Conservation (phyloP, 768 basidiomycete species). For the Galerina sulciceps region DNA sequence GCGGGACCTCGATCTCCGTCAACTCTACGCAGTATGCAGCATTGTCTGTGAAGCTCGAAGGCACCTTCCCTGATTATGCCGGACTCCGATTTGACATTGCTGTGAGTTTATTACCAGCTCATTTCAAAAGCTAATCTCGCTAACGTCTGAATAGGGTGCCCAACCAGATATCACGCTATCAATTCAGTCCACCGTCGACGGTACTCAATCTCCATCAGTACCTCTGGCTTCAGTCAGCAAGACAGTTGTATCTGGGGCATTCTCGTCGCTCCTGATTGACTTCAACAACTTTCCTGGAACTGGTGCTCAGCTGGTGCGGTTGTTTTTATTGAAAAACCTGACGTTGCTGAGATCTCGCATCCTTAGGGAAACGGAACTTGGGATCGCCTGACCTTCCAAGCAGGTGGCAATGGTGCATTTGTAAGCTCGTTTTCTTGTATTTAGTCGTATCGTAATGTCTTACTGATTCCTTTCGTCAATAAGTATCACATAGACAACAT, state of each 20-base stretch:
- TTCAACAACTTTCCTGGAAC: conserved; percentile 50
- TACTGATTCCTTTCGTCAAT: not conserved
- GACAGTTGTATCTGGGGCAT: conserved; percentile 36
- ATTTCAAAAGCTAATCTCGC: not conserved
- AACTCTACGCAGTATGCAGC: conserved; percentile 47
- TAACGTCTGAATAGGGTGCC: conserved; percentile 34
- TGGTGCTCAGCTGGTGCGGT: conserved; percentile 38
- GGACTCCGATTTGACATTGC: conserved; percentile 57
- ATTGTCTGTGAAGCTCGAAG: conserved; percentile 47
- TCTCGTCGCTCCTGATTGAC: conserved; percentile 50
- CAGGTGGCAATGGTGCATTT: conserved; percentile 46
- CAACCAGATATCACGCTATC: conserved; percentile 49
- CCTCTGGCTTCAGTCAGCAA: conserved; percentile 46
- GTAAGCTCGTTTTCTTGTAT: conserved; percentile 25
- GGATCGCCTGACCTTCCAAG: conserved; percentile 57
- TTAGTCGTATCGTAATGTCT: not conserved
- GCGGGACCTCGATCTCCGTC: conserved; percentile 47
- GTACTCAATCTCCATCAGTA: conserved; percentile 40
- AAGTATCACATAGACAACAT: conserved; percentile 58
- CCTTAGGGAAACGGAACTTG: conserved; percentile 44
- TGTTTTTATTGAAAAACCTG: not conserved
- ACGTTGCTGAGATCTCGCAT: not conserved
- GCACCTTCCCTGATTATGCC: conserved; percentile 46
- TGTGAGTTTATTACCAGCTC: conserved; percentile 28
- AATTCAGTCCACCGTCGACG: conserved; percentile 43